Conservation (phyloP, 1,284 basidiomycete genomes). For the Acaromyces ingoldii region DNA sequence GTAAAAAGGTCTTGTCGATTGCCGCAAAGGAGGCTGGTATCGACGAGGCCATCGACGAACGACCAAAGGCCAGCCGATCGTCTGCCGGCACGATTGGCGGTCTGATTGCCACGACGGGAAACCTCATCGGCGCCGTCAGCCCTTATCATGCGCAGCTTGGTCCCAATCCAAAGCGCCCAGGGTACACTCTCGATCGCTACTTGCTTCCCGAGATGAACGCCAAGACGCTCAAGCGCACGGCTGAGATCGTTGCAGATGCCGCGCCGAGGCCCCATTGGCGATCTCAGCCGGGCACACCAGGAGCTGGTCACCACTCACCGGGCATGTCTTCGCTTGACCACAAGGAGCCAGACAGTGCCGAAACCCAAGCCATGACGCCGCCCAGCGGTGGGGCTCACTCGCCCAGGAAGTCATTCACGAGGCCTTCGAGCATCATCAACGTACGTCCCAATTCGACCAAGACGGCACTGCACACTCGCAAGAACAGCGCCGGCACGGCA, state of each 20-base stretch:
- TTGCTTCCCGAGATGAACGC: slow-evolving; percentile 49
- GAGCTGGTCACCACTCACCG: not conserved
- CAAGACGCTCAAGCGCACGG: slow-evolving; percentile 46
- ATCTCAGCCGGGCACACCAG: slow-evolving; percentile 10
- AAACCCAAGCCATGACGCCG: slow-evolving; percentile 11
- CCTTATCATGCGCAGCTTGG: slow-evolving; percentile 55
- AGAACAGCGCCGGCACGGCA: not conserved
- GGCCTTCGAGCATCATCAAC: slow-evolving; percentile 3
- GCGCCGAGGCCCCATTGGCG: slow-evolving; percentile 20
- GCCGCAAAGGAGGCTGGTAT: slow-evolving; percentile 43
- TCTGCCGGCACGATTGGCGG: slow-evolving; percentile 68
- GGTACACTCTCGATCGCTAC: slow-evolving; percentile 65
- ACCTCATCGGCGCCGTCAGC: slow-evolving; percentile 53
- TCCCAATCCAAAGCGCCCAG: slow-evolving; percentile 64
- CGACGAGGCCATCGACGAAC: slow-evolving; percentile 40
- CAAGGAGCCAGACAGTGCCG: slow-evolving; percentile 9
- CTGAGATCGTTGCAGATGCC: slow-evolving; percentile 47
- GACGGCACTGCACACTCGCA: not conserved
- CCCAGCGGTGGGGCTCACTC: not conserved
- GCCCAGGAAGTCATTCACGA: not conserved
- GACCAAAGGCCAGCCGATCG: slow-evolving; percentile 59
- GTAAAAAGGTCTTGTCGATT: slow-evolving; percentile 25
- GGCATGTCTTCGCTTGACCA: not conserved
- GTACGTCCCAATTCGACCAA: too few relatives aligned
- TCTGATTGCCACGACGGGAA: slow-evolving; percentile 68